Evolutionary conservation across 2,329 filamentous ascomycete genomes (phyloP).

Genomic region (Tolypocladium sp.): DNA sequence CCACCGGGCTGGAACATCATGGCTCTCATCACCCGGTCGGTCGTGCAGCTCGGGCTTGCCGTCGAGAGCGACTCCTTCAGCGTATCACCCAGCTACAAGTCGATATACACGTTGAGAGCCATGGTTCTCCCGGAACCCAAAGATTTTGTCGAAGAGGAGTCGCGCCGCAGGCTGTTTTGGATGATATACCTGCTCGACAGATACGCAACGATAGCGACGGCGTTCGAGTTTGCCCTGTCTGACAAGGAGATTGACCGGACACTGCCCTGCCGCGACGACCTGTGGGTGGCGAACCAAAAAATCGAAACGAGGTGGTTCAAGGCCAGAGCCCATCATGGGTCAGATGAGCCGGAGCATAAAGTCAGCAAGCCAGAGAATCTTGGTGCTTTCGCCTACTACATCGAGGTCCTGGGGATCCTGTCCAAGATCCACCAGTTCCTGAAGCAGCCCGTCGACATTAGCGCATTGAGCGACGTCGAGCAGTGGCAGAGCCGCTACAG

Average conservation of each 20-base stretch:
- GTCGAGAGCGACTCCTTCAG: conserved; percentile 75
- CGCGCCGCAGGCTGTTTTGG: conserved; percentile 79
- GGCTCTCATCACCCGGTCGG: conserved; percentile 78
- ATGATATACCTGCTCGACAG: conserved; percentile 87
- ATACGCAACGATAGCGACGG: conserved; percentile 83
- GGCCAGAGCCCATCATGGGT: conserved; percentile 32
- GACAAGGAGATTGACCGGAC: conserved; percentile 85
- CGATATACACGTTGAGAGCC: conserved; percentile 81
- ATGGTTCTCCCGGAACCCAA: conserved; percentile 76
- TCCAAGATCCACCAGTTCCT: conserved; percentile 83
- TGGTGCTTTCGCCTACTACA: conserved; percentile 81
- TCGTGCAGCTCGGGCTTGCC: conserved; percentile 78
- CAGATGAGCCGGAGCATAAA: conserved; percentile 46
- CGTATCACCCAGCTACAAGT: conserved; percentile 69
- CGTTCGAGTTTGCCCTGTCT: conserved; percentile 83
- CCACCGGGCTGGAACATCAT: conserved; percentile 89
- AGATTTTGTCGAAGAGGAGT: conserved; percentile 86
- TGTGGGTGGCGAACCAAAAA: conserved; percentile 74
- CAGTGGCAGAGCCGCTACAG: conserved; percentile 84
- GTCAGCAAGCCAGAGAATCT: conserved; percentile 69
- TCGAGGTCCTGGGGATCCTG: conserved; percentile 80
- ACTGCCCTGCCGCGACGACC: conserved; percentile 77
- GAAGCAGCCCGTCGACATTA: conserved; percentile 83
- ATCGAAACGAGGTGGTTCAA: conserved; percentile 81
- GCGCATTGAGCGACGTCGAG: conserved; percentile 74